phyloP scores from a whole-genome alignment of 2,329 filamentous ascomycete species.

The Monosporascus sp. region DNA sequence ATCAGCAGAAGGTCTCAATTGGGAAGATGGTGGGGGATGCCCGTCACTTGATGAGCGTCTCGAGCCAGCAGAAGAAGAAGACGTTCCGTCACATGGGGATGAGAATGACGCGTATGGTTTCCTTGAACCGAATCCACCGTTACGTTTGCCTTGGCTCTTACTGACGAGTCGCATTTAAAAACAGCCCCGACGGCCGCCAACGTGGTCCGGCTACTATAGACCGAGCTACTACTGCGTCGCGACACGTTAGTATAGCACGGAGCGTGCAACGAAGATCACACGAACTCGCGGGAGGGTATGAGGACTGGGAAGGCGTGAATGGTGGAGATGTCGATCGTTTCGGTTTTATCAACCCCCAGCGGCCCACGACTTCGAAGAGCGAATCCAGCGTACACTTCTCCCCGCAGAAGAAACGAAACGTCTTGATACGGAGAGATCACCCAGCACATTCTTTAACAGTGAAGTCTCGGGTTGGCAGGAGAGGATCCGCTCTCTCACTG shows the following conservation, averaged over 20 bases:
- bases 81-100: conserved; percentile 47
- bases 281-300: conserved; percentile 53
- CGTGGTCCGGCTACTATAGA: conserved; percentile 25
- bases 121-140: conserved; percentile 34
- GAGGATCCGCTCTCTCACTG: conserved; percentile 53
- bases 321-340: conserved; percentile 61
- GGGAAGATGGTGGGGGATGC: conserved; percentile 46
- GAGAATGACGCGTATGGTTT: conserved; percentile 54
- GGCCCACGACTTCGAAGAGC: conserved; percentile 36
- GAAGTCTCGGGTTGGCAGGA: conserved; percentile 45
- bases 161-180: conserved; percentile 23
- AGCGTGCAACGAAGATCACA: conserved; percentile 24
- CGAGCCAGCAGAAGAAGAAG: conserved; percentile 43
- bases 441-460: conserved; percentile 32
- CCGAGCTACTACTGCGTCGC: conserved; percentile 28
- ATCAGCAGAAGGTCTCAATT: conserved; percentile 47
- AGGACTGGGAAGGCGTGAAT: conserved; percentile 63
- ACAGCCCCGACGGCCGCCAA: conserved; percentile 18
- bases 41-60: conserved; percentile 42
- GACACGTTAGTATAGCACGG: conserved; percentile 35
- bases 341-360: conserved; percentile 55
- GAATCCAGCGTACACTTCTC: conserved; percentile 38
- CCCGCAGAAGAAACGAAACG: conserved; percentile 39
- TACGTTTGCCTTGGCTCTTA: conserved; percentile 15
- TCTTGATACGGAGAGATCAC: conserved; percentile 37